Evolutionary conservation across 768 basidiomycete species (phyloP).

Genomic region (Lentinula raphanica): DNA sequence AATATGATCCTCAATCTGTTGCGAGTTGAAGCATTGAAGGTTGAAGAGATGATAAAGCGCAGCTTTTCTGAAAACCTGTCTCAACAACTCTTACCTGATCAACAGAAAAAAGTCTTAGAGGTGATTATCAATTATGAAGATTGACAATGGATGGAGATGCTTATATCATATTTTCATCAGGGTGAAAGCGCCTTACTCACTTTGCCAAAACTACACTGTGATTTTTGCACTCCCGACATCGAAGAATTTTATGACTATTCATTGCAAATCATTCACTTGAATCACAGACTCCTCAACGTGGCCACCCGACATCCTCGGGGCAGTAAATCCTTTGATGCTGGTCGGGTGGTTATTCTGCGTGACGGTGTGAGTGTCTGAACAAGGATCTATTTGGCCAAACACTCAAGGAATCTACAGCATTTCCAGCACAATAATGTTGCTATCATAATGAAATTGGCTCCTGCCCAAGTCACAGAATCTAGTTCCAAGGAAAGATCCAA

Average conservation of each 20-base stretch:
- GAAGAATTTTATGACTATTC: conserved; percentile 71
- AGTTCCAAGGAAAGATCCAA: conserved; percentile 44
- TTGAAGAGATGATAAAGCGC: conserved; percentile 99
- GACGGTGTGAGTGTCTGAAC: conserved; percentile 56
- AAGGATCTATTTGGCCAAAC: not conserved
- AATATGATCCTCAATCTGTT: conserved; percentile 98
- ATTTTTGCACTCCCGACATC: conserved; percentile 68
- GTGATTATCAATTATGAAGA: conserved; percentile 38
- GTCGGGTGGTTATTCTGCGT: conserved; percentile 78
- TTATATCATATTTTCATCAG: conserved; percentile 37
- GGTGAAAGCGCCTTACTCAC: conserved; percentile 62
- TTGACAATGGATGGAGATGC: not conserved
- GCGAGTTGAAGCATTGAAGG: conserved; percentile 89
- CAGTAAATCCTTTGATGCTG: conserved; percentile 59
- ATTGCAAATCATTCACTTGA: conserved; percentile 53
- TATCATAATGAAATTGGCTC: conserved; percentile 64
- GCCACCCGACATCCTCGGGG: conserved; percentile 59
- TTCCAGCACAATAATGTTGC: conserved; percentile 67
- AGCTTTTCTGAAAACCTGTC: conserved; percentile 98
- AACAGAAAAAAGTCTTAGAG: conserved; percentile 83
- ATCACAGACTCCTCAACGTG: conserved; percentile 57
- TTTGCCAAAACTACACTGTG: conserved; percentile 63
- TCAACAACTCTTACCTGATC: conserved; percentile 86
- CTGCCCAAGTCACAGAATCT: conserved; percentile 36
- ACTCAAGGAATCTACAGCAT: conserved; percentile 45